Conservation (phyloP, 352 stramenopile species). For the Phytophthora sojae region DNA sequence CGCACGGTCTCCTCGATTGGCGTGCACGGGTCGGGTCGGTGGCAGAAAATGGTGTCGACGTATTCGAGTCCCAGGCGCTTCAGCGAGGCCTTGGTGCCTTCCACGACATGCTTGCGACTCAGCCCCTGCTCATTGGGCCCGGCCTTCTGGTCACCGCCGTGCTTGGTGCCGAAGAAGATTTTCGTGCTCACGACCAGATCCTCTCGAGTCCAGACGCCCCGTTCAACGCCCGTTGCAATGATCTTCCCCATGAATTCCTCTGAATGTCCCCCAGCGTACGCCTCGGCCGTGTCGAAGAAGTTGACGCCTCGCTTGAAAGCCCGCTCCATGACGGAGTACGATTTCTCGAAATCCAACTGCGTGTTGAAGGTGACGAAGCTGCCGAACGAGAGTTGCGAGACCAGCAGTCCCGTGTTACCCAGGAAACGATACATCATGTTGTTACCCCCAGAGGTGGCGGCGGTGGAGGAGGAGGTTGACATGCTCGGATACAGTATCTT, state of each 20-base stretch:
- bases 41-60: constrained; percentile 64
- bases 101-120: constrained; percentile 50
- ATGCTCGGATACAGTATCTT: background rate
- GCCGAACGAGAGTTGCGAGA: constrained; percentile 59
- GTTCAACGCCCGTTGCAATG: constrained; percentile 53
- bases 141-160: constrained; percentile 18
- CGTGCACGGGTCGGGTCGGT: constrained; percentile 53
- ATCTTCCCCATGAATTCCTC: constrained; percentile 63
- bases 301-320: constrained; percentile 69
- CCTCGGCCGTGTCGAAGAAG: constrained; percentile 72
- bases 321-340: constrained; percentile 58
- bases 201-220: constrained; percentile 50
- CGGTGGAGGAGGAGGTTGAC: background rate
- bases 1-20: constrained; percentile 67
- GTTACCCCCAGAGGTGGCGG: constrained; percentile 5
- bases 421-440: constrained; percentile 61
- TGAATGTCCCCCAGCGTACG: constrained; percentile 52
- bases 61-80: constrained; percentile 52
- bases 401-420: constrained; percentile 52
- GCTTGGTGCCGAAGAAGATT: constrained; percentile 57
- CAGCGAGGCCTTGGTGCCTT: constrained; percentile 51
- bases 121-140: constrained; percentile 39
- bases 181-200: constrained; percentile 77
- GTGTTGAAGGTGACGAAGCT: constrained; percentile 56
- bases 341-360: constrained; percentile 55